A percentile compares a stretch with the other conserved stretches of the same genome.
Conservation (phyloP, 495 filamentous ascomycete species). For the Achaetomiella virescens region DNA sequence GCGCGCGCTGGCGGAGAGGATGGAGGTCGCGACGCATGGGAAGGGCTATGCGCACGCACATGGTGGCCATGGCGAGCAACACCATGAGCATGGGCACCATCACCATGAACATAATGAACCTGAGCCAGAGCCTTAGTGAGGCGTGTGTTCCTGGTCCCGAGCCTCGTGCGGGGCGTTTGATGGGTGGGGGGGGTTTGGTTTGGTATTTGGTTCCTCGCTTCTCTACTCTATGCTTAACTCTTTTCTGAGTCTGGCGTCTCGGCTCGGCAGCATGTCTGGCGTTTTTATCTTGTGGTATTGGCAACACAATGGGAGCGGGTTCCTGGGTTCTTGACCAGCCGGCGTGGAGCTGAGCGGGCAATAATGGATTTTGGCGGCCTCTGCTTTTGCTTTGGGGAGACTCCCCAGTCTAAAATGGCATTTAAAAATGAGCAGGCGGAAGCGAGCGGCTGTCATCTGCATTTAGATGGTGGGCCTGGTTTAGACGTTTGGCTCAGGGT, state of each 20-base stretch:
- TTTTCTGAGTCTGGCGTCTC: not conserved
- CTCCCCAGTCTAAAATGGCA: too few relatives aligned
- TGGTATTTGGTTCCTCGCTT: not conserved
- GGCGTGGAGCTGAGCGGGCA: not conserved
- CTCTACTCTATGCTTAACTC: not conserved
- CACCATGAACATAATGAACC: not conserved
- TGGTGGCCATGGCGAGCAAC: not conserved
- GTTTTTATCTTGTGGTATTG: constrained; percentile 7
- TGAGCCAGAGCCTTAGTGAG: not conserved
- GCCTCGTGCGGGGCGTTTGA: not conserved
- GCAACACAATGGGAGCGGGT: too few relatives aligned
- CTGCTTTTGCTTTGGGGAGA: too few relatives aligned
- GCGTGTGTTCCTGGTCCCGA: not conserved
- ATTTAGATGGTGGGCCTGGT: not conserved
- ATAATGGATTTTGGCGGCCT: not conserved
- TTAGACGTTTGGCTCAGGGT: not conserved
- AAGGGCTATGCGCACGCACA: not conserved
- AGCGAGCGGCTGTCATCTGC: not conserved
- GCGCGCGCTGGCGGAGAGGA: constrained; percentile 31
- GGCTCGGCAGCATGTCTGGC: constrained; percentile 20
- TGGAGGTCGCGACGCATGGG: not conserved
- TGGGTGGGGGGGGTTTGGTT: not conserved
- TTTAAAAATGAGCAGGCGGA: too few relatives aligned
- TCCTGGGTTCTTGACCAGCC: not conserved
- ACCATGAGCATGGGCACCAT: too few relatives aligned